These are phyloP conservation scores for Lophiotrema nucula DNA, from an alignment of 495 filamentous ascomycete species.

Conservation along the genomic window DNA sequence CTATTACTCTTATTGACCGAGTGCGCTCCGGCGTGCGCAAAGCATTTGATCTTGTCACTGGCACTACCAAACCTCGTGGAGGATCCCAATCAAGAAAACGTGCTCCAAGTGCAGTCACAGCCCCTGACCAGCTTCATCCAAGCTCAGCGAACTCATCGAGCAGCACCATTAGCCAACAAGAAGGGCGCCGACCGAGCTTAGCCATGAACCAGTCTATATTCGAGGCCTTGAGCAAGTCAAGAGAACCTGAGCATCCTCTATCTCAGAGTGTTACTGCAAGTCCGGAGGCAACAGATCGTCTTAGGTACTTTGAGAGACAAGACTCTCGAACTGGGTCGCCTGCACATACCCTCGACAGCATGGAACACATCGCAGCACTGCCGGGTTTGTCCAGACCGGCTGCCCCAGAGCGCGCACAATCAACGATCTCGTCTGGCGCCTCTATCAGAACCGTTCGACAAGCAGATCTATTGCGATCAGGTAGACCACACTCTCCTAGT, in stretches of 20 bases:
- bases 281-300: constrained; percentile 55
- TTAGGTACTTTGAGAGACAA: constrained; percentile 45
- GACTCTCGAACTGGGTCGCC: constrained; percentile 40
- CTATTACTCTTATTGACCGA: constrained; percentile 79
- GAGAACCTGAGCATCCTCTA: constrained; percentile 70
- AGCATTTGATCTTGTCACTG: constrained; percentile 37
- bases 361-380: constrained; percentile 29
- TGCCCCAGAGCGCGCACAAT: constrained; percentile 52
- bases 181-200: constrained; percentile 65
- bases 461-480: constrained; percentile 28
- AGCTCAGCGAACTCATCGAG: constrained; percentile 43
- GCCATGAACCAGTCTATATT: constrained; percentile 68
- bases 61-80: constrained; percentile 26
- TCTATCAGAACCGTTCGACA: constrained; percentile 55
- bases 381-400: constrained; percentile 46
- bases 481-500: constrained; percentile 36
- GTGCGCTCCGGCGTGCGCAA: constrained; percentile 64
- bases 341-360: constrained; percentile 17
- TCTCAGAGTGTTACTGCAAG: constrained; percentile 77
- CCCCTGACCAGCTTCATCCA: constrained; percentile 29
- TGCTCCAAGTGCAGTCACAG: constrained; percentile 37
- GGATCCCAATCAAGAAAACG: constrained; percentile 28
- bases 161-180: constrained; percentile 55
- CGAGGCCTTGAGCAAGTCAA: constrained; percentile 49
- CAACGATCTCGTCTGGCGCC: constrained; percentile 60